These are phyloP conservation scores for Monotropa hypopitys DNA, from an alignment of 179 eudicot genomes.

Conservation along the genomic window DNA sequence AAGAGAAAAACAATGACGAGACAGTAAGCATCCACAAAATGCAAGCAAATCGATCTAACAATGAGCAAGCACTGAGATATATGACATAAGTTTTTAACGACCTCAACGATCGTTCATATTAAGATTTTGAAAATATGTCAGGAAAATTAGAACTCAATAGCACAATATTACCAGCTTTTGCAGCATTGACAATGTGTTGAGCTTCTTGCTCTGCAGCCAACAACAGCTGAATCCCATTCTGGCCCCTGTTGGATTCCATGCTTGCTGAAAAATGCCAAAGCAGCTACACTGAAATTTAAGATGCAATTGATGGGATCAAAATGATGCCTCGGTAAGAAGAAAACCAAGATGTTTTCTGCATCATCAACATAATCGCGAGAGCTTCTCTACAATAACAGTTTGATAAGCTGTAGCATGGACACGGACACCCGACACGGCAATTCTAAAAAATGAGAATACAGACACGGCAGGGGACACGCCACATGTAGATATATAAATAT, in stretches of 20 bases:
- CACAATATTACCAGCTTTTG: constrained; percentile 44
- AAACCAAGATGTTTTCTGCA: not conserved
- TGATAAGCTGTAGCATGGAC: too few relatives aligned
- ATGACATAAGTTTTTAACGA: not conserved
- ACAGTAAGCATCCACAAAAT: not conserved
- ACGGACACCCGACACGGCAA: too few relatives aligned
- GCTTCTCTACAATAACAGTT: not conserved
- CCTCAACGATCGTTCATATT: not conserved
- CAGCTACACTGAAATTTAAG: constrained; percentile 2
- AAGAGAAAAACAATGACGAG: not conserved
- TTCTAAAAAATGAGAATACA: too few relatives aligned
- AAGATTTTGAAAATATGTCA: not conserved
- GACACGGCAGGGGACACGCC: too few relatives aligned
- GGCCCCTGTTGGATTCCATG: constrained; percentile 67
- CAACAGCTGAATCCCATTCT: constrained; percentile 79
- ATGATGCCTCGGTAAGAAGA: not conserved
- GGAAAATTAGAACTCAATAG: not conserved
- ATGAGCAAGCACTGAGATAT: not conserved
- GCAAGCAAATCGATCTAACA: not conserved
- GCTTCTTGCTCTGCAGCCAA: constrained; percentile 98
- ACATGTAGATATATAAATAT: too few relatives aligned
- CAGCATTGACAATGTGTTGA: constrained; percentile 78
- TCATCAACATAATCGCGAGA: not conserved
- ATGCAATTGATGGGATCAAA: not conserved
- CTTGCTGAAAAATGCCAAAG: constrained; percentile 2